These are phyloP conservation scores for Mortierella sp. DNA, from an alignment of 371 early-diverging fungal genomes.

Conservation along the genomic window DNA sequence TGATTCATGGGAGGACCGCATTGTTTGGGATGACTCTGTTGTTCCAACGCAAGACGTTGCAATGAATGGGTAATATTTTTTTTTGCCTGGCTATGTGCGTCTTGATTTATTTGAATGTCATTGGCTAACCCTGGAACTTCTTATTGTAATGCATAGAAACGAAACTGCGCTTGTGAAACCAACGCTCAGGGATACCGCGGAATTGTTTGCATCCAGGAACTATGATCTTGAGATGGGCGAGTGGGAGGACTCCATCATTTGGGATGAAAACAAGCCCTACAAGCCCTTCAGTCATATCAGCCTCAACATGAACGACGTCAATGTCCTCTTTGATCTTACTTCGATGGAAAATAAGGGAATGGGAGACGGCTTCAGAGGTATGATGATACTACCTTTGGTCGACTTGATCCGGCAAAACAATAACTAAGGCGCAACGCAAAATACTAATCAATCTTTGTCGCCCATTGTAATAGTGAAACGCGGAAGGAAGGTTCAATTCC, in stretches of 20 bases:
- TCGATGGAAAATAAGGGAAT: slow-evolving; percentile 60
- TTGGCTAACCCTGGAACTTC: background rate
- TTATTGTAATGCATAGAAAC: background rate
- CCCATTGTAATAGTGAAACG: slow-evolving; percentile 40
- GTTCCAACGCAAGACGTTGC: slow-evolving; percentile 33
- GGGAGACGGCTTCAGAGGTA: slow-evolving; percentile 54
- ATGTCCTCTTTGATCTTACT: slow-evolving; percentile 80
- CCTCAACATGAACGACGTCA: slow-evolving; percentile 82
- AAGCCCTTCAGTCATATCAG: slow-evolving; percentile 73
- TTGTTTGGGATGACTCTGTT: slow-evolving; percentile 82
- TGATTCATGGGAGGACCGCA: slow-evolving; percentile 88
- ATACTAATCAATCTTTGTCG: background rate
- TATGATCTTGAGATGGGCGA: slow-evolving; percentile 73
- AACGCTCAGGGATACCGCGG: background rate
- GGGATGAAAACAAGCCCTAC: slow-evolving; percentile 78
- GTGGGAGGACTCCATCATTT: slow-evolving; percentile 81
- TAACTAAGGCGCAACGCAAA: background rate
- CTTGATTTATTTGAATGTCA: too few relatives aligned
- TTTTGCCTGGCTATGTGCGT: background rate
- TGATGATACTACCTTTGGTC: background rate
- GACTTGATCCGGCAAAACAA: background rate
- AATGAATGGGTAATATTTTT: slow-evolving; percentile 16
- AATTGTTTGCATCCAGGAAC: slow-evolving; percentile 62
- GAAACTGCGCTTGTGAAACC: background rate
- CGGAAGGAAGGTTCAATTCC: slow-evolving; percentile 38